A percentile compares a stretch with the other conserved stretches of the same genome.
These are phyloP conservation scores for Pugionium cornutum DNA, from an alignment of 345 rosid species.

Conservation along the genomic window DNA sequence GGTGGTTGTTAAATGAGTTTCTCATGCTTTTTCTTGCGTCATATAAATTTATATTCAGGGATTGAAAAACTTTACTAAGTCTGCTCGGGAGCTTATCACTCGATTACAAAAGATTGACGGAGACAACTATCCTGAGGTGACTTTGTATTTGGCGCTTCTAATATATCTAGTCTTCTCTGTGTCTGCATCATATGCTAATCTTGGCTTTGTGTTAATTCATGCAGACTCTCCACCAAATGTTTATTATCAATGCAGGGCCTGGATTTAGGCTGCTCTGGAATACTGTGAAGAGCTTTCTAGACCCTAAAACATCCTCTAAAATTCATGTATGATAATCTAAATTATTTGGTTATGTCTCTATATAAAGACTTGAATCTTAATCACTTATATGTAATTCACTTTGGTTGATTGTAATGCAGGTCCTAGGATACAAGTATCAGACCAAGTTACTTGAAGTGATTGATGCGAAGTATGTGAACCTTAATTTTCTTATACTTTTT, in stretches of 20 bases:
- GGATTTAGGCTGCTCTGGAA: slow-evolving; percentile 93
- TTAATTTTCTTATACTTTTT: slow-evolving; percentile 4
- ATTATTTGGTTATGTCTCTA: slow-evolving; percentile 23
- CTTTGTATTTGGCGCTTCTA: slow-evolving; percentile 13
- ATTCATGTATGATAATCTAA: slow-evolving; percentile 68
- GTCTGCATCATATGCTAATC: slow-evolving; percentile 41
- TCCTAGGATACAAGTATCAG: slow-evolving; percentile 93
- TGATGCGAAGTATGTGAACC: slow-evolving; percentile 64
- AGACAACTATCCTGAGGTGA: slow-evolving; percentile 97
- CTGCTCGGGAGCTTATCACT: slow-evolving; percentile 90
- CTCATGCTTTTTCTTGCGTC: slow-evolving; percentile 14
- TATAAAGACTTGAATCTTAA: neutral
- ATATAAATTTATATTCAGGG: slow-evolving; percentile 56
- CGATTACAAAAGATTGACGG: slow-evolving; percentile 92
- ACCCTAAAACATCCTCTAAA: slow-evolving; percentile 94
- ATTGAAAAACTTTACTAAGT: slow-evolving; percentile 85
- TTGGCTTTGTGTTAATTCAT: slow-evolving; percentile 31
- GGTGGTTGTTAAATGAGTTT: slow-evolving; percentile 52
- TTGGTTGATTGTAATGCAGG: slow-evolving; percentile 48
- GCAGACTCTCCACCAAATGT: slow-evolving; percentile 99
- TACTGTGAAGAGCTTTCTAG: slow-evolving; percentile 79
- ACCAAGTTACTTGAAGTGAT: slow-evolving; percentile 93
- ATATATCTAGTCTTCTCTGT: neutral
- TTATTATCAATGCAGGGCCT: slow-evolving; percentile 94
- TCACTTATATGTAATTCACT: neutral